These are phyloP conservation scores for Hypomontagnella monticulosa DNA, from an alignment of 495 filamentous ascomycete species.

Conservation along the genomic window DNA sequence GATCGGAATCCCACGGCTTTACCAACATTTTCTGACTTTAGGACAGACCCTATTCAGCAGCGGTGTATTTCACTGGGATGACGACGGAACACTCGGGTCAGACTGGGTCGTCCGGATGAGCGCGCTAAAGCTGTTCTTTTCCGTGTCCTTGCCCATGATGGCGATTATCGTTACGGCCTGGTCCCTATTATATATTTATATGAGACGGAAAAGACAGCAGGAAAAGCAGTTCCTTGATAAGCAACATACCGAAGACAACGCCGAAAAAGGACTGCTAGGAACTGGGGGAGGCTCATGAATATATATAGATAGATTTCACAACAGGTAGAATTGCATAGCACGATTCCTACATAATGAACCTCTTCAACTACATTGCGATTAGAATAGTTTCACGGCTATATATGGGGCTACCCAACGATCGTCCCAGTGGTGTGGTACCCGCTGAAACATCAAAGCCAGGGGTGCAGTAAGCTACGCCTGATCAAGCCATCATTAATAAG, in stretches of 20 bases:
- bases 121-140: constrained; percentile 36
- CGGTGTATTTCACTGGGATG: constrained; percentile 44
- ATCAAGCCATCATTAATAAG: no score
- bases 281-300: neutral
- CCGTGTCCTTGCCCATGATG: constrained; percentile 40
- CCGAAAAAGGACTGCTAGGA: neutral
- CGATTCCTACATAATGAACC: no score
- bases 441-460: no score
- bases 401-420: constrained; percentile 4
- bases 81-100: constrained; percentile 28
- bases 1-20: constrained; percentile 3
- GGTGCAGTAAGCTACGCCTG: no score
- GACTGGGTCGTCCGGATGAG: constrained; percentile 32
- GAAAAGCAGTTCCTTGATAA: neutral
- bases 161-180: constrained; percentile 31
- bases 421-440: neutral
- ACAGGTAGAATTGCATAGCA: no score
- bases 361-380: no score
- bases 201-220: constrained; percentile 21
- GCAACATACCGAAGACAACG: neutral
- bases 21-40: constrained; percentile 12
- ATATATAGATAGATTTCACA: no score
- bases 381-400: constrained; percentile 5
- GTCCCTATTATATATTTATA: constrained; percentile 29
- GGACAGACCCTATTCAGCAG: constrained; percentile 49